Base-by-base conservation (phyloP, 2,329 filamentous ascomycete species). In the Fusarium sp. region DNA sequence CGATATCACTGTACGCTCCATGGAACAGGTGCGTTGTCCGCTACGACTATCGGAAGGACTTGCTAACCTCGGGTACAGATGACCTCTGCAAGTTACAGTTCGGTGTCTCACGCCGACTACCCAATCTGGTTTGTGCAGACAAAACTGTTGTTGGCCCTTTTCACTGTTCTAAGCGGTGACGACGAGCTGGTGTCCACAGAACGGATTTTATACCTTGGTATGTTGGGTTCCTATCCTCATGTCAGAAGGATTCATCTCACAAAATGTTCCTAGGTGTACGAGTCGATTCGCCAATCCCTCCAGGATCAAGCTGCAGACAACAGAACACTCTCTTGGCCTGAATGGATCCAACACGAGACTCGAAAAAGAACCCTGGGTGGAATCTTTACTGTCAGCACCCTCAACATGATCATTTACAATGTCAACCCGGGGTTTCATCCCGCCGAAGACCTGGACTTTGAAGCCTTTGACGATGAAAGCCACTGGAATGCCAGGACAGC, bases 371-470 rank as follows among this genome's bases (percentile, higher is more conserved):
- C 70, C 1, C 35, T 74, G 0, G 72, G 69, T 2, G 69, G 59
- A 6, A 22, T 74, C 1, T 65, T 63, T 6, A 35, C 72, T 1
- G 29, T 29, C 1, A 74, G 69, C 43, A 72, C 72, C 1, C 39
- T 74, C 3, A 64, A 13, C 2, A 68, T 74, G 72, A 65, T 70
- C 3, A 29, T 68, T 4, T 74, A 52, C 29, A 64, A 74, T 20
- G 54, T 67, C n/a, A 72, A 72, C 33, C 69, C 69, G 4, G 69
- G 69, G 2, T 69, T 74, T 54, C 69, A 69, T 35, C 31, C 69
- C 4, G 68, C 69, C 1, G 64, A 66, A 24, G 69, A 74, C 14
- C 8, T 74, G 6, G 69, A 70, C 1, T 59, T 74, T 10, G 69
- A 70, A 7, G 20, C 31, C 1, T 64, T 72, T 20, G 18, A 70